Conservation (phyloP, 768 basidiomycete species). For the Lactarius deliciosus region DNA sequence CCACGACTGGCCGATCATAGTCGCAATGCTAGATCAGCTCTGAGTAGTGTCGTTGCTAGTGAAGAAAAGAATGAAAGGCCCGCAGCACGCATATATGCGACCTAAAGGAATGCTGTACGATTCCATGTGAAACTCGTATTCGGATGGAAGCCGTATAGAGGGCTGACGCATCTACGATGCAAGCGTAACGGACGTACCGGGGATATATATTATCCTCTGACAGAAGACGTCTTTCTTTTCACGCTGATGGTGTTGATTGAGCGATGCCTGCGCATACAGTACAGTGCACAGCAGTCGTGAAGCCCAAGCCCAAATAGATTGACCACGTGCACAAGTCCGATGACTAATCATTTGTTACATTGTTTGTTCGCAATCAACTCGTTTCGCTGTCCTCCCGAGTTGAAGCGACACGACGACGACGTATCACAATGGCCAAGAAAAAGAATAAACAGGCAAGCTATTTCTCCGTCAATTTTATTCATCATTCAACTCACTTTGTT, state of each 20-base stretch:
- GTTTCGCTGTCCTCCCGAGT: background rate
- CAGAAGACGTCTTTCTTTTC: background rate
- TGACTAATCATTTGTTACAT: slow-evolving; percentile 9
- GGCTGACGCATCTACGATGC: too few relatives aligned
- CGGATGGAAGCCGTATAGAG: slow-evolving; percentile 1
- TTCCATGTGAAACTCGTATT: slow-evolving; percentile 22
- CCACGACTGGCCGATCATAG: slow-evolving; percentile 37
- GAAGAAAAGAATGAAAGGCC: background rate
- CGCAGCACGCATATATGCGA: background rate
- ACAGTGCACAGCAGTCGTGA: background rate
- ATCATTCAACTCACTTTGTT: slow-evolving; percentile 8
- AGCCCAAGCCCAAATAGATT: background rate
- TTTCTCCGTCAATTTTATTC: background rate
- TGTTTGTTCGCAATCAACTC: slow-evolving; percentile 12
- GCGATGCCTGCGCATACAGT: background rate
- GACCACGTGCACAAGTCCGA: background rate
- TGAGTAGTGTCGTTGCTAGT: background rate
- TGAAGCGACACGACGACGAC: background rate
- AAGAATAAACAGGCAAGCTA: slow-evolving; percentile 50
- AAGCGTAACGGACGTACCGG: background rate
- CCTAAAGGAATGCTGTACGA: background rate
- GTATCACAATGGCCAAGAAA: slow-evolving; percentile 48
- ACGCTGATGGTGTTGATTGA: background rate
- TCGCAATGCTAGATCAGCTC: background rate
- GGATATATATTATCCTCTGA: background rate